Evolutionary conservation across 495 filamentous ascomycete genomes (phyloP).

Genomic region (Penicillium lagena): DNA sequence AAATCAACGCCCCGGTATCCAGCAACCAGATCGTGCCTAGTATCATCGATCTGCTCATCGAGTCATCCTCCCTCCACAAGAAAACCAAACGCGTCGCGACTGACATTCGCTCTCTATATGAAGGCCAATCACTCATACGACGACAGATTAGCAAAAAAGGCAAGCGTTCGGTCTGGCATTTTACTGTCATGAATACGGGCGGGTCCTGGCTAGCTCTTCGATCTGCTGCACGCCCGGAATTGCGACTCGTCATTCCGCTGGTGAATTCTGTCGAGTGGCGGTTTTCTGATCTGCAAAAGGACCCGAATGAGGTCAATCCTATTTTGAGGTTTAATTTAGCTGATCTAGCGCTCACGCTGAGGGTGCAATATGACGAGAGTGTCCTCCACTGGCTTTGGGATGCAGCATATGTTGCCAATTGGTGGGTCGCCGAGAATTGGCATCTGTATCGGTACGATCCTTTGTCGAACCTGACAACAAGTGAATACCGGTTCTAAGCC

Average conservation of each 20-base stretch:
- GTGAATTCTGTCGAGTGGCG: conserved; percentile 23
- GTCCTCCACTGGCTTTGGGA: neutral
- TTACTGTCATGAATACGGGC: conserved; percentile 36
- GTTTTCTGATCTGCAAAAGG: conserved; percentile 25
- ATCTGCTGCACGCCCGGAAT: conserved; percentile 22
- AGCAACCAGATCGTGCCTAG: conserved; percentile 31
- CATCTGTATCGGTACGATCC: neutral
- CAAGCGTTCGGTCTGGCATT: conserved; percentile 20
- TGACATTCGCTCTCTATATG: conserved; percentile 29
- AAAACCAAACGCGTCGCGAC: conserved; percentile 13
- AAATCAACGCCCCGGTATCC: conserved; percentile 25
- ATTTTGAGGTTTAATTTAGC: neutral
- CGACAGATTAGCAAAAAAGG: no score
- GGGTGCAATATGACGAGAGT: neutral
- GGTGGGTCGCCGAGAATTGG: neutral
- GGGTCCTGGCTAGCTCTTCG: conserved; percentile 28
- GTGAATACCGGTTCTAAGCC: no score
- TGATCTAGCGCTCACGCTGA: neutral
- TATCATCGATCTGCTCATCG: conserved; percentile 33
- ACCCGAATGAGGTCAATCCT: conserved; percentile 17
- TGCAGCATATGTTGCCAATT: neutral
- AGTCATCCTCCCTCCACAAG: conserved; percentile 25
- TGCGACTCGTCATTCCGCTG: conserved; percentile 31
- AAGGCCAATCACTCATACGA: conserved; percentile 33
- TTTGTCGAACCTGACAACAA: no score